Base-by-base conservation (phyloP, 371 early-diverging fungal species). In the Lichtheimia ramosa region DNA sequence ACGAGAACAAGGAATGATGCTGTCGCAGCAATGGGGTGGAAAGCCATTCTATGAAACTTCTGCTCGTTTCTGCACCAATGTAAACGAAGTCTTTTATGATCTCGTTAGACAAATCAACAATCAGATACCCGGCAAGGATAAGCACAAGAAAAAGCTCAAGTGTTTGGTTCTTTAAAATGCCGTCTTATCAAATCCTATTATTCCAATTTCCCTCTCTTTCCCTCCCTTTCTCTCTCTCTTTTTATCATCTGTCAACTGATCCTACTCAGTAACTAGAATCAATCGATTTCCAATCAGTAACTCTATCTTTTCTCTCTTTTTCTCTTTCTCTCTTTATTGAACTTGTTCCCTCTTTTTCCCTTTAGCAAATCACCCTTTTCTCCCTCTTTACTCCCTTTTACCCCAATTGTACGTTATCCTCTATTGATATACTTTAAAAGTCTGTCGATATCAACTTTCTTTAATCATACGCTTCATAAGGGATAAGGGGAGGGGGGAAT, bases 41-140 rank as follows among this genome's bases (percentile, higher is more conserved):
- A 79, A 82, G 55, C 86, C 91, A 0, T 93, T 91, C 64, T 85
- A 89, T 68, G 95, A 95, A 65, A 91, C 93, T 0, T 89, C 90
- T n/a, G 95, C 95, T 16, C 72, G 91, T 63, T 84, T 84, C 65
- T 89, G 90, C 76, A 85, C 88, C 66, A 92, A 92, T 62, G 92
- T 93, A 3, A 93, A 94, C 64, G 92, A 86, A 51, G 84, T 83
- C 41, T 86, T 88, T 66, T 81, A 79, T 64, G 85, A 82, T 39
- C 71, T 88, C 3, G 85, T 87, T 12, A 71, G 84, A 51, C 75
- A 81, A 55, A 85, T 87, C 67, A 83, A 85, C 59, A 68, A 62
- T 51, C 81, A 77, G 54, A 70, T 67, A 43, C 62, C 62, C 41
- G 55, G 43, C 27, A 49, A 25, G 25, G 62, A 62, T 34, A 62